A percentile compares a stretch with the other conserved stretches of the same genome.
Evolutionary conservation across 345 rosid species (phyloP).

Genomic region (Balakata baccata): DNA sequence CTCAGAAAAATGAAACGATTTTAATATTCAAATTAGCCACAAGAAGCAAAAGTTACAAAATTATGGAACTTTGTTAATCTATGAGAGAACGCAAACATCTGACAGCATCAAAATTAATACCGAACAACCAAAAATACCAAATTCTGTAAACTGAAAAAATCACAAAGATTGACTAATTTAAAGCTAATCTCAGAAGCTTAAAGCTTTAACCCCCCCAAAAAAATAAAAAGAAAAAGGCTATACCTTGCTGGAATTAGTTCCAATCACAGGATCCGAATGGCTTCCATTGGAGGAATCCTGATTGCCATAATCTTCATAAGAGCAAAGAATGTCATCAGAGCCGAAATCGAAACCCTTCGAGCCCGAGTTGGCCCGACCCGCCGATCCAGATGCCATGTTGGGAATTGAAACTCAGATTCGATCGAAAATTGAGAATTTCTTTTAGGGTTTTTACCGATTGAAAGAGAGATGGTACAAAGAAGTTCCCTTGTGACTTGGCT

Average conservation of each 20-base stretch:
- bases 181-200: neutral
- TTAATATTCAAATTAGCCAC: too few relatives aligned
- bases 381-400: constrained; percentile 84
- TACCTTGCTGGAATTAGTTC: constrained; percentile 46
- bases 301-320: constrained; percentile 76
- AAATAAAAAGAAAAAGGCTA: neutral
- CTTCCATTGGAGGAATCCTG: constrained; percentile 71
- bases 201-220: neutral
- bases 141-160: neutral
- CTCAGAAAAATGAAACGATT: neutral
- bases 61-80: neutral
- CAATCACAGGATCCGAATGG: constrained; percentile 56
- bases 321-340: constrained; percentile 95
- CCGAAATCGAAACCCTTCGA: constrained; percentile 90
- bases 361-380: constrained; percentile 61
- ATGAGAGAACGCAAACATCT: neutral
- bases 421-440: neutral
- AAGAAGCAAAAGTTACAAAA: neutral
- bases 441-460: neutral
- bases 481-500: constrained; percentile 10
- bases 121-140: neutral
- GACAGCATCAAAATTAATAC: neutral
- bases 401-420: constrained; percentile 1
- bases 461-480: neutral
- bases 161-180: neutral